A percentile compares a stretch with the other conserved stretches of the same genome.
These are phyloP conservation scores for Phytopythium montanum DNA, from an alignment of 352 stramenopile species.

Conservation along the genomic window DNA sequence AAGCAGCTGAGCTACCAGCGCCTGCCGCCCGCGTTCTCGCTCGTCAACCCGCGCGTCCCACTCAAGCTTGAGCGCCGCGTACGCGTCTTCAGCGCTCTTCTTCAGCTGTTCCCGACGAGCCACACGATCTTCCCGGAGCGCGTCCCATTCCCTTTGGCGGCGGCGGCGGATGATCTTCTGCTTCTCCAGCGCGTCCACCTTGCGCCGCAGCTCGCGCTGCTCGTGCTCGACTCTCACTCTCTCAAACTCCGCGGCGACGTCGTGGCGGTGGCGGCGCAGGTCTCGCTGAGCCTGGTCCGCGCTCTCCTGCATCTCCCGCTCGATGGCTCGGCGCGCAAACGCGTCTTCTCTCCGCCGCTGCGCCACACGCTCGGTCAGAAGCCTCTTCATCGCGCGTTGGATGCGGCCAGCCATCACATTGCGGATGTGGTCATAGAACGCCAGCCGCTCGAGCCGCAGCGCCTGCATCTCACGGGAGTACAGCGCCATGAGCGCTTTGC, in stretches of 20 bases:
- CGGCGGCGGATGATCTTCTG: conserved; percentile 50
- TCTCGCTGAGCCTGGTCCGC: conserved; percentile 26
- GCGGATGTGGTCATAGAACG: conserved; percentile 36
- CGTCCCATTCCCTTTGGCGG: conserved; percentile 57
- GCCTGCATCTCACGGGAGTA: conserved; percentile 59
- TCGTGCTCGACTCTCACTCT: conserved; percentile 44
- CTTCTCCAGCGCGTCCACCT: conserved; percentile 57
- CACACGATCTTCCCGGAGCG: conserved; percentile 36
- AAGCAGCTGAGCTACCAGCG: conserved; percentile 49
- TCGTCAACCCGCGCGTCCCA: conserved; percentile 42
- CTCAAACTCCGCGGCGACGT: conserved; percentile 50
- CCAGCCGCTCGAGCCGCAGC: conserved; percentile 47
- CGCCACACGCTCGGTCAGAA: conserved; percentile 23
- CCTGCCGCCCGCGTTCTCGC: conserved; percentile 13
- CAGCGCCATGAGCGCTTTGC: conserved; percentile 29
- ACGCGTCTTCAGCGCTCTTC: conserved; percentile 25
- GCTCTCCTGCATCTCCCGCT: conserved; percentile 44
- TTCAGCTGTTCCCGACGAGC: conserved; percentile 42
- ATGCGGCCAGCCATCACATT: conserved; percentile 38
- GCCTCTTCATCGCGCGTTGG: conserved; percentile 34
- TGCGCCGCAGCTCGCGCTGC: conserved; percentile 35
- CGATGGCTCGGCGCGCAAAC: conserved; percentile 15
- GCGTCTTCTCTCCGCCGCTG: conserved; percentile 22
- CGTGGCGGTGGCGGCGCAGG: conserved; percentile 28
- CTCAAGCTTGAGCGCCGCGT: conserved; percentile 32